A percentile compares a stretch with the other conserved stretches of the same genome.
These are phyloP conservation scores for Lycium ferocissimum DNA, from an alignment of 257 asterid species.

Conservation along the genomic window DNA sequence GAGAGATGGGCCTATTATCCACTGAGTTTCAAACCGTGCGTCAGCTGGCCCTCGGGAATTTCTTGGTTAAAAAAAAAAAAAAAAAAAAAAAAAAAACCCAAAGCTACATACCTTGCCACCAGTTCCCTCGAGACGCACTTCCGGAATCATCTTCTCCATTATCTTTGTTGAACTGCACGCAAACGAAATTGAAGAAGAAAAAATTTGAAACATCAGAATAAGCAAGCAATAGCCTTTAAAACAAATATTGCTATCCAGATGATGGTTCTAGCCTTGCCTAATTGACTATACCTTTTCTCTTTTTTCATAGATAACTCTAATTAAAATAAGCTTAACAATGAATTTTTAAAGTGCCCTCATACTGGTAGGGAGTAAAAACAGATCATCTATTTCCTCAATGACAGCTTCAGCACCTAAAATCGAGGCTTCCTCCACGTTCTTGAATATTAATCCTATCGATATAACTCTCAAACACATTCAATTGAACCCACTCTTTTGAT, in stretches of 20 bases:
- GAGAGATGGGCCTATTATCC: too few relatives aligned
- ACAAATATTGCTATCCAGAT: not conserved
- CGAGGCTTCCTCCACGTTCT: not conserved
- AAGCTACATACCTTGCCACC: slow-evolving; percentile 83
- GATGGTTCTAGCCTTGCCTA: not conserved
- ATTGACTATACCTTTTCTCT: not conserved
- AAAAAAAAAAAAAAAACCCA: not conserved
- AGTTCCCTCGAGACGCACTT: slow-evolving; percentile 82
- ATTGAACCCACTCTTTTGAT: not conserved
- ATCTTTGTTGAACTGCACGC: slow-evolving; percentile 56
- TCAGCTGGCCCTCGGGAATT: too few relatives aligned
- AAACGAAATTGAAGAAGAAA: not conserved
- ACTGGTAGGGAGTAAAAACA: not conserved
- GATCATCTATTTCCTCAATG: slow-evolving; percentile 1
- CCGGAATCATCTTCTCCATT: slow-evolving; percentile 70
- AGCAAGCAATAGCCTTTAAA: not conserved
- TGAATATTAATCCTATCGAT: not conserved
- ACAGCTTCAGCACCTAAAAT: not conserved
- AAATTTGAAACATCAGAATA: not conserved
- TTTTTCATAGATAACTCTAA: not conserved
- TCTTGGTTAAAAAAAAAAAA: not conserved
- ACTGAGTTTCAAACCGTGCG: too few relatives aligned
- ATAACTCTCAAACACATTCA: not conserved
- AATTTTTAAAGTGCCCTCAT: not conserved
- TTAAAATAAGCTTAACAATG: not conserved